Percentiles rank a stretch among this genome's conserved stretches.
These are phyloP conservation scores for Flaveria robusta DNA, from an alignment of 129 eudicot species.

Conservation along the genomic window DNA sequence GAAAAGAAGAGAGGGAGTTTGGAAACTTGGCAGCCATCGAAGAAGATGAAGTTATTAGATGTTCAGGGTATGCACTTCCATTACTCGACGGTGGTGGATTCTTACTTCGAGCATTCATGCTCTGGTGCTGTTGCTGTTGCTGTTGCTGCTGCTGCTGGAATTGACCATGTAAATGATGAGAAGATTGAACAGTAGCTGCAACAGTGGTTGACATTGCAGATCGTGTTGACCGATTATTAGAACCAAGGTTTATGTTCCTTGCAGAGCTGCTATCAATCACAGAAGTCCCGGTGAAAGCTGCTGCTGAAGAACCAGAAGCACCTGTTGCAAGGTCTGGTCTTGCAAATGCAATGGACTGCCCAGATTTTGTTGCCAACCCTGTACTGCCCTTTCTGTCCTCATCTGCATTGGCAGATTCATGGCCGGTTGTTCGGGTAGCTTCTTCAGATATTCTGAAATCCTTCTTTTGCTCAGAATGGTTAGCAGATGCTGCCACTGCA, in stretches of 20 bases:
- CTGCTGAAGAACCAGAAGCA: slow-evolving; percentile 34
- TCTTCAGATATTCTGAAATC: slow-evolving; percentile 61
- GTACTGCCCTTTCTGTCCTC: slow-evolving; percentile 64
- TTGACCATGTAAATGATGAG: slow-evolving; percentile 44
- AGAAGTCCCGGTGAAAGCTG: slow-evolving; percentile 33
- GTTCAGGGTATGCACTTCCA: slow-evolving; percentile 57
- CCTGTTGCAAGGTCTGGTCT: slow-evolving; percentile 62
- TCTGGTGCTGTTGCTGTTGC: slow-evolving; percentile 57
- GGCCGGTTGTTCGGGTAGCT: slow-evolving; percentile 46
- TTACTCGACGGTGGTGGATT: slow-evolving; percentile 55
- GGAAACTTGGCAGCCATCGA: slow-evolving; percentile 60
- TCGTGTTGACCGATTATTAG: slow-evolving; percentile 51
- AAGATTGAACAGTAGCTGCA: slow-evolving; percentile 44
- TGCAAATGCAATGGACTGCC: slow-evolving; percentile 87
- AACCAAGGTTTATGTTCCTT: slow-evolving; percentile 48
- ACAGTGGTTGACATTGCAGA: slow-evolving; percentile 39
- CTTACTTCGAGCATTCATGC: slow-evolving; percentile 48
- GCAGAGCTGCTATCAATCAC: slow-evolving; percentile 66
- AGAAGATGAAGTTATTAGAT: slow-evolving; percentile 54
- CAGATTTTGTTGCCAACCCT: slow-evolving; percentile 43
- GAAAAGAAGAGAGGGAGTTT: slow-evolving; percentile 51
- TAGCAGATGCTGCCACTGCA: slow-evolving; percentile 47
- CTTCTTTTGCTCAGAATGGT: slow-evolving; percentile 66
- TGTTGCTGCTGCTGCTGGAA: slow-evolving; percentile 58
- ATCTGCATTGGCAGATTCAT: slow-evolving; percentile 51